Evolutionary conservation across 2,329 filamentous ascomycete species (phyloP).

Genomic region (Colletotrichum truncatum): DNA sequence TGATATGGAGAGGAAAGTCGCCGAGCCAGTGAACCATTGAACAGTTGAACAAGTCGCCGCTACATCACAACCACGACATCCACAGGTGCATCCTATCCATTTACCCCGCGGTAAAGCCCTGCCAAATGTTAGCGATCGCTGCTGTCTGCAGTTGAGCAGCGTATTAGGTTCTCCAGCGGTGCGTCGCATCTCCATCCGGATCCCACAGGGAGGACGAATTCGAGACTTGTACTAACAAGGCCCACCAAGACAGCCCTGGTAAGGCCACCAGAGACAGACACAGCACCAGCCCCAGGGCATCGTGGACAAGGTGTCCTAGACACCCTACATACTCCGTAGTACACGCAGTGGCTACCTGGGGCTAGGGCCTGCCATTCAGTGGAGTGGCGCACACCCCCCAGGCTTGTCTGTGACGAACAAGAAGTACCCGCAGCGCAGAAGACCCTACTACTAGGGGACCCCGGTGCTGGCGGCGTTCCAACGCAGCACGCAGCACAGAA

Average conservation of each 20-base stretch:
- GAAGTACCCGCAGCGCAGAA: neutral
- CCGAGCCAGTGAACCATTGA: neutral
- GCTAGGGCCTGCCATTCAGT: neutral
- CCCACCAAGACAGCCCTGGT: slow-evolving; percentile 2
- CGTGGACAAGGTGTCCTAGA: neutral
- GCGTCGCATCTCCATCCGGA: neutral
- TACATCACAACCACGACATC: neutral
- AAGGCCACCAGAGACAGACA: neutral
- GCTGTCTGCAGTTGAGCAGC: neutral
- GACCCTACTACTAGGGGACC: neutral
- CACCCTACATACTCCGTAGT: neutral
- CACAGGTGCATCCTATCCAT: neutral
- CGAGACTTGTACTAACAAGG: slow-evolving; percentile 9
- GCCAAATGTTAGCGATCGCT: neutral
- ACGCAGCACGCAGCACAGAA: neutral
- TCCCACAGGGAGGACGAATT: neutral
- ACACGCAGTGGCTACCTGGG: no score
- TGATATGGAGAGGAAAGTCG: neutral
- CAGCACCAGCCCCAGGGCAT: neutral
- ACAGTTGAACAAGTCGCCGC: neutral
- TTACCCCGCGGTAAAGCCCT: neutral
- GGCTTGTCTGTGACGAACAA: neutral
- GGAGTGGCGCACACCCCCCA: neutral
- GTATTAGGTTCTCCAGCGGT: slow-evolving; percentile 9
- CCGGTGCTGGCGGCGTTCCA: slow-evolving; percentile 18